A percentile compares a stretch with the other conserved stretches of the same genome.
These are phyloP conservation scores for Murraya paniculata DNA, from an alignment of 345 rosid species.

Conservation along the genomic window DNA sequence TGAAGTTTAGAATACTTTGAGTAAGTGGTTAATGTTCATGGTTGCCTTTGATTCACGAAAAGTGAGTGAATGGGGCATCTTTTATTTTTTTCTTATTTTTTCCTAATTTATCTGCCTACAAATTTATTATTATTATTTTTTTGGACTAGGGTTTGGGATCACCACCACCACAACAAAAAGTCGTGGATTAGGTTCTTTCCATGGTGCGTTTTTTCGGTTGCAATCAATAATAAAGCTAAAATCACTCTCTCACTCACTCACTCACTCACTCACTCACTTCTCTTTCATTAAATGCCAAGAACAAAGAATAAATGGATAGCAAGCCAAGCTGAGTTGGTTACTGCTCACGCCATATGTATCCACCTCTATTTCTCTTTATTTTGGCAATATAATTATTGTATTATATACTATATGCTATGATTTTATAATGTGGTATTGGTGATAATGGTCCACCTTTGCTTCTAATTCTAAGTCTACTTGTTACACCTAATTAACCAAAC, in stretches of 20 bases:
- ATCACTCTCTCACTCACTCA: not conserved
- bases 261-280: slow-evolving; percentile 1
- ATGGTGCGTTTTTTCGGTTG: slow-evolving; percentile 18
- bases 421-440: not conserved
- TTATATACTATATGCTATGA: not conserved
- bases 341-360: slow-evolving; percentile 48
- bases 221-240: not conserved
- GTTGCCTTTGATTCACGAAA: slow-evolving; percentile 96
- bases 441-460: slow-evolving; percentile 27
- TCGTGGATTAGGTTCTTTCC: slow-evolving; percentile 70
- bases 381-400: slow-evolving; percentile 6
- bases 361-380: slow-evolving; percentile 28
- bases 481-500: slow-evolving; percentile 57
- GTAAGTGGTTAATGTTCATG: slow-evolving; percentile 78
- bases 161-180: slow-evolving; percentile 62
- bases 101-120: not conserved
- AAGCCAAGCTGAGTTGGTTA: slow-evolving; percentile 37
- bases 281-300: slow-evolving; percentile 35
- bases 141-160: slow-evolving; percentile 48
- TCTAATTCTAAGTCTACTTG: slow-evolving; percentile 29
- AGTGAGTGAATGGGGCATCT: slow-evolving; percentile 70
- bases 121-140: slow-evolving; percentile 19
- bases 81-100: slow-evolving; percentile 21
- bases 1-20: slow-evolving; percentile 72
- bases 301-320: slow-evolving; percentile 38